These are phyloP conservation scores for Tarenaya hassleriana DNA, from an alignment of 345 rosid genomes.

Conservation along the genomic window DNA sequence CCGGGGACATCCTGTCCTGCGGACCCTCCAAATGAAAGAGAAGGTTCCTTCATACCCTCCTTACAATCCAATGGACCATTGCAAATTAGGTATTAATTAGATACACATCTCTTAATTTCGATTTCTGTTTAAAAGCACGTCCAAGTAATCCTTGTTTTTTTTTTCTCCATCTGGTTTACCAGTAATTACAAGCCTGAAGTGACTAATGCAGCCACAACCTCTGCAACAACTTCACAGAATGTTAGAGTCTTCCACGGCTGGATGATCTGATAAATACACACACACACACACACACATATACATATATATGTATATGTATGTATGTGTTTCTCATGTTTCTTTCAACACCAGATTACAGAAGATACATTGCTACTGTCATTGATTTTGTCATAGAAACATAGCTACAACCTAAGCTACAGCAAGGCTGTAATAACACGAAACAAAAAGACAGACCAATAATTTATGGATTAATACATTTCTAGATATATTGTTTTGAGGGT, in stretches of 20 bases:
- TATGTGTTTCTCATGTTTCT: constrained; percentile 15
- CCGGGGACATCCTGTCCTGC: constrained; percentile 17
- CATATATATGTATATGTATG: constrained; percentile 9
- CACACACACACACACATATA: neutral
- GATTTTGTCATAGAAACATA: constrained; percentile 21
- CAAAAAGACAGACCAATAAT: no score
- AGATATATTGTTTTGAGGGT: no score
- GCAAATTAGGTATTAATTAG: constrained; percentile 34
- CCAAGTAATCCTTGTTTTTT: neutral
- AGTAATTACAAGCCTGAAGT: constrained; percentile 28
- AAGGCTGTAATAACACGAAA: constrained; percentile 11
- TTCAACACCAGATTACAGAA: constrained; percentile 8
- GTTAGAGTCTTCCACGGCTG: constrained; percentile 35
- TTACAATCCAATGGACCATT: constrained; percentile 30
- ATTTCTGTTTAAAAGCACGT: neutral
- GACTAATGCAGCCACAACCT: constrained; percentile 21
- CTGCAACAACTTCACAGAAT: constrained; percentile 34
- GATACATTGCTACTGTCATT: constrained; percentile 7
- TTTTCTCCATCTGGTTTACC: neutral
- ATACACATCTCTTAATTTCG: neutral
- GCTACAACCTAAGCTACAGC: constrained; percentile 22
- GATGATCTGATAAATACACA: constrained; percentile 31
- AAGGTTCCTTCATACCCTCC: constrained; percentile 29
- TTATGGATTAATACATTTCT: no score
- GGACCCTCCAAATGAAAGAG: constrained; percentile 23